A percentile compares a stretch with the other conserved stretches of the same genome.
phyloP scores from a whole-genome alignment of 495 filamentous ascomycete genomes.

The Trichoderma orchidacearum region DNA sequence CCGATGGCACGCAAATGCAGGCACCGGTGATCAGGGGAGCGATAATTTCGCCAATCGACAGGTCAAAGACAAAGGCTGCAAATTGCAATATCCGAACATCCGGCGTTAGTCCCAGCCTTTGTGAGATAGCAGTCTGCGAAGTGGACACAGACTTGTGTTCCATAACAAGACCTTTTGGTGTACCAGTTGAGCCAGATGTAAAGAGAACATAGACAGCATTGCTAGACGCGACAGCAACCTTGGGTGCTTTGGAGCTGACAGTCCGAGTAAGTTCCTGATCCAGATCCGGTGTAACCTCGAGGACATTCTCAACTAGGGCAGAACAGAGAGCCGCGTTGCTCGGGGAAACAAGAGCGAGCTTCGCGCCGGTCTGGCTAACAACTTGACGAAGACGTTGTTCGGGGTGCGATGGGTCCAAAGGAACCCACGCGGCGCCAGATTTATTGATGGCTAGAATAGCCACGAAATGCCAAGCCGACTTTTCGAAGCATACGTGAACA shows the following conservation, averaged over 20 bases:
- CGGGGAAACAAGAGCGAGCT: background rate
- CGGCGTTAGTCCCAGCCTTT: slow-evolving; percentile 22
- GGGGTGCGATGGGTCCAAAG: slow-evolving; percentile 28
- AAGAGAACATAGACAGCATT: slow-evolving; percentile 35
- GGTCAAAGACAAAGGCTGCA: slow-evolving; percentile 56
- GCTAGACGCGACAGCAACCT: slow-evolving; percentile 30
- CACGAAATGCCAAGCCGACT: slow-evolving; percentile 36
- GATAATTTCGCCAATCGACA: slow-evolving; percentile 50
- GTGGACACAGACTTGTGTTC: slow-evolving; percentile 23
- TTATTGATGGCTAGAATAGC: slow-evolving; percentile 25
- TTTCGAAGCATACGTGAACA: slow-evolving; percentile 43
- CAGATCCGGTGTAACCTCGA: background rate
- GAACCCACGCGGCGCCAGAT: background rate
- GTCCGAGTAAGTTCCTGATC: background rate
- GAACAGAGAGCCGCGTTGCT: background rate
- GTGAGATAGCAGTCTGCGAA: slow-evolving; percentile 16
- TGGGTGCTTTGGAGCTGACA: background rate
- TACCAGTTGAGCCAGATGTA: slow-evolving; percentile 41
- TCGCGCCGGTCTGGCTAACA: background rate
- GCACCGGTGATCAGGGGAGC: slow-evolving; percentile 43
- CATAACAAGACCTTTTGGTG: slow-evolving; percentile 28
- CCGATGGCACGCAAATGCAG: slow-evolving; percentile 38
- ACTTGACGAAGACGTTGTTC: slow-evolving; percentile 23
- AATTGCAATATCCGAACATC: slow-evolving; percentile 48
- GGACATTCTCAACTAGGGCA: background rate